A percentile compares a stretch with the other conserved stretches of the same genome.
Evolutionary conservation across 306 rosid genomes (phyloP).

Genomic region (Lagenaria siceraria): DNA sequence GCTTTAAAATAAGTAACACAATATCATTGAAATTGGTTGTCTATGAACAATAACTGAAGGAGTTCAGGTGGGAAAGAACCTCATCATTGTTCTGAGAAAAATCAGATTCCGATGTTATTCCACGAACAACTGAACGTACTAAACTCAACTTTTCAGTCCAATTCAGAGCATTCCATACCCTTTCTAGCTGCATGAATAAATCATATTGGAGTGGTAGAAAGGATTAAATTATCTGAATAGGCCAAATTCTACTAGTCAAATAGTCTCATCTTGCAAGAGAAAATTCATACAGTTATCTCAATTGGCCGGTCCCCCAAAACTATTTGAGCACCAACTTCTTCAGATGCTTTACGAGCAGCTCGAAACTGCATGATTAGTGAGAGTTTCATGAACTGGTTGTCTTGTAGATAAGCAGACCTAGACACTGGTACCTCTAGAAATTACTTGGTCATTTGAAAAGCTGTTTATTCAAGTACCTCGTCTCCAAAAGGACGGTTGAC

Average conservation of each 20-base stretch:
- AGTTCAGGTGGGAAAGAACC: constrained; percentile 28
- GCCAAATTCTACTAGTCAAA: not conserved
- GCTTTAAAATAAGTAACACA: not conserved
- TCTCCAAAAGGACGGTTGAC: constrained; percentile 75
- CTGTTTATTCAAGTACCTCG: constrained; percentile 39
- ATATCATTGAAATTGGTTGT: not conserved
- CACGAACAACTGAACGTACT: constrained; percentile 49
- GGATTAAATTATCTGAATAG: not conserved
- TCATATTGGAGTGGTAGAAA: not conserved
- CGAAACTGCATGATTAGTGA: constrained; percentile 41
- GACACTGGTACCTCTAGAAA: not conserved
- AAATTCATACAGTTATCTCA: constrained; percentile 73
- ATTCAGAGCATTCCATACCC: constrained; percentile 75
- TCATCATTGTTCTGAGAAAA: constrained; percentile 32
- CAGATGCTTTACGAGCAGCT: constrained; percentile 76
- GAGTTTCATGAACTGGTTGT: not conserved
- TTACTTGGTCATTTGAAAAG: not conserved
- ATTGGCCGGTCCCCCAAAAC: constrained; percentile 91
- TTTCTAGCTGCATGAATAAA: constrained; percentile 55
- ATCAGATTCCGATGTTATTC: constrained; percentile 53
- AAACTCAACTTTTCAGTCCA: constrained; percentile 63
- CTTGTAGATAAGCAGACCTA: not conserved
- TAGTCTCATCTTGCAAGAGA: not conserved
- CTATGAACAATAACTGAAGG: not conserved
- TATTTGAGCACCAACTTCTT: constrained; percentile 76